These are phyloP conservation scores for Radiomyces spectabilis DNA, from an alignment of 192 early-diverging fungal species.

Conservation along the genomic window DNA sequence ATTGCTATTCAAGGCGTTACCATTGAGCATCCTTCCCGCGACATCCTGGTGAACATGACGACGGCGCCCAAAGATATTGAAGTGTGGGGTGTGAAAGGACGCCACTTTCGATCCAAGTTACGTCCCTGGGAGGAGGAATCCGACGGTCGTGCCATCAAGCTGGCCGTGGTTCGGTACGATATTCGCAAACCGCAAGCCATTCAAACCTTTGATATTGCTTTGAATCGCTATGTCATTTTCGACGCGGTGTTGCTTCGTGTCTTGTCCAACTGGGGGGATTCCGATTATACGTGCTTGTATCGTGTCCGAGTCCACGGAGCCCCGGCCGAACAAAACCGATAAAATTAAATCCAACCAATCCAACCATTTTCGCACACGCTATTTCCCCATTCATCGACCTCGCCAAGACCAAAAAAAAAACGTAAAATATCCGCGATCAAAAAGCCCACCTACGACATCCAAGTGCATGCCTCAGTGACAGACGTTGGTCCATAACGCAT, in stretches of 20 bases:
- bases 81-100: slow-evolving; percentile 46
- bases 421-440: too few relatives aligned
- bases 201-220: slow-evolving; percentile 35
- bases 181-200: slow-evolving; percentile 28
- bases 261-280: slow-evolving; percentile 65
- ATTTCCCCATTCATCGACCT: too few relatives aligned
- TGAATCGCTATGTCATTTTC: slow-evolving; percentile 33
- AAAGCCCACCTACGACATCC: too few relatives aligned
- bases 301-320: slow-evolving; percentile 64
- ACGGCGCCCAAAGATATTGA: slow-evolving; percentile 61
- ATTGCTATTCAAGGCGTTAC: slow-evolving; percentile 54
- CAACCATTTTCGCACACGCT: too few relatives aligned
- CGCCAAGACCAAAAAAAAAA: too few relatives aligned
- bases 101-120: too few relatives aligned
- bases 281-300: slow-evolving; percentile 66
- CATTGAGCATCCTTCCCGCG: slow-evolving; percentile 59
- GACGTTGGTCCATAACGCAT: too few relatives aligned
- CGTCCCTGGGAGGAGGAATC: too few relatives aligned
- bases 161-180: slow-evolving; percentile 35
- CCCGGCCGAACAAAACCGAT: too few relatives aligned
- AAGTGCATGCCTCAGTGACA: too few relatives aligned
- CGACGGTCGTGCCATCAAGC: background rate
- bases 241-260: slow-evolving; percentile 50
- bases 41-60: slow-evolving; percentile 45
- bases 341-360: too few relatives aligned